A percentile compares a stretch with the other conserved stretches of the same genome.
Evolutionary conservation across 2,329 filamentous ascomycete genomes (phyloP).

Genomic region (Pseudophaeomoniella oleicola): DNA sequence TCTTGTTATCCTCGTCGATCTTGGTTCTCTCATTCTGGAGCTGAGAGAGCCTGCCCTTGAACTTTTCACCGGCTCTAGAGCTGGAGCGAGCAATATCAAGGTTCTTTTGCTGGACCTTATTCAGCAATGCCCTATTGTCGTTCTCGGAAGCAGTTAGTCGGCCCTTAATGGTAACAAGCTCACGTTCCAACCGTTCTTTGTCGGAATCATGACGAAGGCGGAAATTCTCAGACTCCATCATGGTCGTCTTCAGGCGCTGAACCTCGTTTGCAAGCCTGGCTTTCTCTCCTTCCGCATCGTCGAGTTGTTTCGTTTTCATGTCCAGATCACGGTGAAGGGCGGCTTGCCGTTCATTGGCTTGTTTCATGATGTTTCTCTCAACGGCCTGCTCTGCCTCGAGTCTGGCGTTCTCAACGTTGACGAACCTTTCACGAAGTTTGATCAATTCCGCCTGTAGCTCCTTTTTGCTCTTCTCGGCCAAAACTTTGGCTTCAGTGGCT

Average conservation of each 20-base stretch:
- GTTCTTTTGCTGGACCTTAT: conserved; percentile 95
- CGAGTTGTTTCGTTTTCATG: conserved; percentile 58
- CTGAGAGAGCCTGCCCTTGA: conserved; percentile 59
- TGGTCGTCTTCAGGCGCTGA: conserved; percentile 72
- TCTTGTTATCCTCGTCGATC: conserved; percentile 67
- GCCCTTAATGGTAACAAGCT: conserved; percentile 81
- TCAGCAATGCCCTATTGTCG: conserved; percentile 85
- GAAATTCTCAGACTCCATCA: conserved; percentile 79
- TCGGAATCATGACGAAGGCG: conserved; percentile 82
- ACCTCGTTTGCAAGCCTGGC: conserved; percentile 63
- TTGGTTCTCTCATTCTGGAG: conserved; percentile 73
- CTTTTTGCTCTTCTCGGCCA: conserved; percentile 75
- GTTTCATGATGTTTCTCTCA: conserved; percentile 62
- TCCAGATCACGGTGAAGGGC: conserved; percentile 69
- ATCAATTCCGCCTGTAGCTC: conserved; percentile 79
- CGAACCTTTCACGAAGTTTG: conserved; percentile 66
- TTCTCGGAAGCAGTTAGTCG: conserved; percentile 86
- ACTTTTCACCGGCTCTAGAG: conserved; percentile 71
- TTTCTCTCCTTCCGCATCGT: conserved; percentile 68
- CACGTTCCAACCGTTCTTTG: conserved; percentile 82
- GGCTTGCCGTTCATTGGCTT: conserved; percentile 67
- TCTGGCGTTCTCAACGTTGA: conserved; percentile 72
- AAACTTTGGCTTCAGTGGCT: conserved; percentile 64
- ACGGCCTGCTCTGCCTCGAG: conserved; percentile 67
- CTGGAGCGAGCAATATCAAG: conserved; percentile 86